Conservation (phyloP, 257 asterid genomes). For the Nicotiana attenuata region DNA sequence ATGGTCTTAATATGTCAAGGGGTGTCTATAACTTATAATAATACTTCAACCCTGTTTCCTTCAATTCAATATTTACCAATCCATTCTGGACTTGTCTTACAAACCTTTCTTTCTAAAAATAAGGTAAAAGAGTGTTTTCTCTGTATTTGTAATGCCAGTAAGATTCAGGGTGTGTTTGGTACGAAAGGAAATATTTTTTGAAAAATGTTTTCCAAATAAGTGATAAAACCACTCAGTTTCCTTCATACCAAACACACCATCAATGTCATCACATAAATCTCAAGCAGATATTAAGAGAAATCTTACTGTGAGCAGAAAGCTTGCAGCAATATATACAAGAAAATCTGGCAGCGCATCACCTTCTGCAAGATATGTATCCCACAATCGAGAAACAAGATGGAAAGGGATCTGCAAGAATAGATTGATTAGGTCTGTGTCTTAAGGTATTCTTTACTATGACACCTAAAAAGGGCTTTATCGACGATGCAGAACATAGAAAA, state of each 20-base stretch:
- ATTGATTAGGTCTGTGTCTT: constrained; percentile 15
- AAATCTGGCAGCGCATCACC: constrained; percentile 95
- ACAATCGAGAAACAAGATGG: constrained; percentile 77
- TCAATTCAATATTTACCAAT: neutral
- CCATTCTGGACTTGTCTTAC: neutral
- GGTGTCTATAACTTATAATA: neutral
- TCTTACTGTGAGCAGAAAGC: constrained; percentile 83
- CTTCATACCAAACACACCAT: too few species aligned
- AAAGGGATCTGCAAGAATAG: constrained; percentile 64
- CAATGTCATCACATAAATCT: neutral
- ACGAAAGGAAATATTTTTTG: too few species aligned
- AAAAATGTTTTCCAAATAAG: too few species aligned
- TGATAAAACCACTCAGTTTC: too few species aligned
- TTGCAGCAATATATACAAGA: constrained; percentile 90
- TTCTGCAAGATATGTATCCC: constrained; percentile 99
- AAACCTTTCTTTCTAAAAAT: neutral
- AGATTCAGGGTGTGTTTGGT: neutral
- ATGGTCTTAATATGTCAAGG: neutral
- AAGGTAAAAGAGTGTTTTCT: neutral
- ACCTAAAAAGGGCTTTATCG: neutral
- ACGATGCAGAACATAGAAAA: neutral
- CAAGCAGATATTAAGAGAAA: neutral
- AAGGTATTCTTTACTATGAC: neutral
- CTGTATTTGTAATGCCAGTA: neutral
- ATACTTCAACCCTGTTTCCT: neutral